Evolutionary conservation across 192 early-diverging fungal species (phyloP).

Genomic region (Blastocladiella britannica): DNA sequence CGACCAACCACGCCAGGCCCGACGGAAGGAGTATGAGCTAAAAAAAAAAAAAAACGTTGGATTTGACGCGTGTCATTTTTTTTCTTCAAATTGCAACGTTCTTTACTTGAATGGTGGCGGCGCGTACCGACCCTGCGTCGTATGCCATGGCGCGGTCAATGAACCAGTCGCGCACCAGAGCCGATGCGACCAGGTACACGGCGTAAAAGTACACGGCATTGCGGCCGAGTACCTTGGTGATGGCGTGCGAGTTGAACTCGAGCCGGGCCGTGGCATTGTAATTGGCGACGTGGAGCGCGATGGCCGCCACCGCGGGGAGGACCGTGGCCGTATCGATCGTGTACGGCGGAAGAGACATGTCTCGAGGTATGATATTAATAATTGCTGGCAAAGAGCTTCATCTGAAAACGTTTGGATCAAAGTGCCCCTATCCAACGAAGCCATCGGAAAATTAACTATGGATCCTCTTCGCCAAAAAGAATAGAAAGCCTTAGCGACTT

Average conservation of each 20-base stretch:
- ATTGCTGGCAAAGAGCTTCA: too few species aligned
- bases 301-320: slow-evolving; percentile 10
- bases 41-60: slow-evolving; percentile 1
- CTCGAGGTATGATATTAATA: too few species aligned
- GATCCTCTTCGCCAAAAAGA: too few species aligned
- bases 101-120: too few species aligned
- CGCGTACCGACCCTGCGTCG: slow-evolving; percentile 21
- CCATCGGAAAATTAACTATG: too few species aligned
- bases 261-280: slow-evolving; percentile 19
- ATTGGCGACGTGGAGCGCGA: slow-evolving; percentile 19
- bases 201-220: slow-evolving; percentile 34
- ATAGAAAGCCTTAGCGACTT: too few species aligned
- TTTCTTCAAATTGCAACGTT: too few species aligned
- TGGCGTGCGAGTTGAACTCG: slow-evolving; percentile 15
- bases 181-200: slow-evolving; percentile 26
- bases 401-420: too few species aligned
- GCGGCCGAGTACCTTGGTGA: slow-evolving; percentile 19
- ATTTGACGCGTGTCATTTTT: too few species aligned
- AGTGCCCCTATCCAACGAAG: too few species aligned
- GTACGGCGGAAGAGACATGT: too few species aligned
- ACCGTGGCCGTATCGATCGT: neutral
- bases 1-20: slow-evolving; percentile 11
- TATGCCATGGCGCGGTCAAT: slow-evolving; percentile 25
- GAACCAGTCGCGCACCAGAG: slow-evolving; percentile 29
- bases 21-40: slow-evolving; percentile 14